These are phyloP conservation scores for Jacaranda copaia DNA, from an alignment of 257 asterid genomes.

Conservation along the genomic window DNA sequence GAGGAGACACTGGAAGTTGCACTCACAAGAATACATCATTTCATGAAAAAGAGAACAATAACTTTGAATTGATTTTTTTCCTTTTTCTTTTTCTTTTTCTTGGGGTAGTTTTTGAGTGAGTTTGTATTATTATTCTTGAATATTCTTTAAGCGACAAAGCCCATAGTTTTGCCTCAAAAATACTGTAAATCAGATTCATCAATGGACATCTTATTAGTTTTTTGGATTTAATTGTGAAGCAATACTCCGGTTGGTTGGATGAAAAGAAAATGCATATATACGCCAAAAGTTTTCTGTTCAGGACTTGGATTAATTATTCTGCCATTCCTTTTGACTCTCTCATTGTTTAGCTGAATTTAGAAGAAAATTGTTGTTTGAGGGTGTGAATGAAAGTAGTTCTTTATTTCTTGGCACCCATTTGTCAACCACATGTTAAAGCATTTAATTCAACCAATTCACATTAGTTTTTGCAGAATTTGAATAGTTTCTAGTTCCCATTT, in stretches of 20 bases:
- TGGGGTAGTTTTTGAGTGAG: not conserved
- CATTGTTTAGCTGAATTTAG: not conserved
- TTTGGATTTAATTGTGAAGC: not conserved
- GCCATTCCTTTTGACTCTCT: slow-evolving; percentile 32
- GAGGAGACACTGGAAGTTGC: slow-evolving; percentile 45
- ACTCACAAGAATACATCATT: slow-evolving; percentile 35
- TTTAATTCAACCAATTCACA: slow-evolving; percentile 41
- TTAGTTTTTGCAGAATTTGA: not conserved
- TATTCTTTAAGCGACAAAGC: not conserved
- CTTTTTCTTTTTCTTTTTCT: not conserved
- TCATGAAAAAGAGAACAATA: slow-evolving; percentile 37
- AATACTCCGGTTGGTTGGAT: not conserved
- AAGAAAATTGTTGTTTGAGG: not conserved
- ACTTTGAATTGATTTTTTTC: not conserved
- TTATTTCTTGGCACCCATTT: not conserved
- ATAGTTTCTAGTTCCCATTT: not conserved
- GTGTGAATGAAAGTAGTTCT: slow-evolving; percentile 28
- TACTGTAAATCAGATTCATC: slow-evolving; percentile 7
- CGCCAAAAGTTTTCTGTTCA: not conserved
- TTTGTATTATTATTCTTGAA: slow-evolving; percentile 2
- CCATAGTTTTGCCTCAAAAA: not conserved
- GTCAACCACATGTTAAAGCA: slow-evolving; percentile 24
- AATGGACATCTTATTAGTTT: not conserved
- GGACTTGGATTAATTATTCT: not conserved
- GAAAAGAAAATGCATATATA: not conserved